Evolutionary conservation across 2,329 filamentous ascomycete genomes (phyloP), one percentile per base, ranked within the genome.

Genomic region (Berkeleyomyces basicola): DNA sequence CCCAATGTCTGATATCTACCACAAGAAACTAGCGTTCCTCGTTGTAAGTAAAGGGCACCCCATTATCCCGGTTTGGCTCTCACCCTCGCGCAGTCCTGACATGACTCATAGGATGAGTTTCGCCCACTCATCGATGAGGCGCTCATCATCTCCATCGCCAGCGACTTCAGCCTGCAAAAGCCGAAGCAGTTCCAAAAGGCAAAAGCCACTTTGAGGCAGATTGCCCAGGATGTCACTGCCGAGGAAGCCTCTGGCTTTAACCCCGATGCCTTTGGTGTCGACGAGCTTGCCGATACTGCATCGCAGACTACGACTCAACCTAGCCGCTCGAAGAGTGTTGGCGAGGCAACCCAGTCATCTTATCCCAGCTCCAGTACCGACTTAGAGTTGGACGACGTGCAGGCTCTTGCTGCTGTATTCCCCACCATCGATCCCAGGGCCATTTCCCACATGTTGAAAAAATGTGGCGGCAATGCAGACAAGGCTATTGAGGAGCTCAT

Each of bases 201-300:
- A 2, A 79, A 80, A 39, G 70, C 74, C n/a, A 78, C 80, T 0
- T 77, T 96, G 0, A 77, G 86, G n/a, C 72, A 74, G 0, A 74
- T 96, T 11, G 86, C 86, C 60, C 75, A 81, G 39, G 76, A 80
- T 64, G 89, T 87, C 0, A 71, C 76, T 0, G 73, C 75, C 1
- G 86, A 93, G 70, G 88, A 93, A 69, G 80, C 83, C 14, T 84
- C 82, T 7, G 84, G 84, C 0, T 95, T 95, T 69, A 89, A 93
- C 67, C 82, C 88, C 0, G 89, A 87, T 40, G 89, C 68, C 2
- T 82, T 71, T 47, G 69, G 70, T 11, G 49, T 64, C 55, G 43
- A 63, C 63, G 59, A 69, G 67, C 51, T 61, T 23, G 31, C n/a
- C 42, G 60, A 62, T 37, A 44, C 40, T 33, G 37, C 58, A 7